Base-by-base conservation (phyloP, 78 protist genomes). In the Creolimax fragrantissima region DNA sequence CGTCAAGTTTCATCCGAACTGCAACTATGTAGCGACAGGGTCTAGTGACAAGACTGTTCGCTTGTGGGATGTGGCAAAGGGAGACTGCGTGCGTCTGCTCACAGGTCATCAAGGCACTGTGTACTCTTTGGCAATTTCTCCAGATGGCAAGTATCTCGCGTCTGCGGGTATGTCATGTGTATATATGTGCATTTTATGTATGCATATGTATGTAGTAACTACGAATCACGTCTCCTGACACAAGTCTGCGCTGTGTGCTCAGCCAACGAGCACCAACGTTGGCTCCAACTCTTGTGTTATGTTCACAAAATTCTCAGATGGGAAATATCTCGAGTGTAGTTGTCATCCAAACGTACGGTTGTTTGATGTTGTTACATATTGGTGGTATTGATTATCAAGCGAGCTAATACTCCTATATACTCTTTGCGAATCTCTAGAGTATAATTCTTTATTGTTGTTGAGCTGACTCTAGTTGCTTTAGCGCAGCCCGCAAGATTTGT, bases 1-100 rank as follows among this genome's bases (percentile, higher is more conserved):
- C 47, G 98, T 97, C 4, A 41, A 35, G 41, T 97, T 97, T 93
- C 99, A 97, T 47, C 99, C 99, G 42, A 97, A 97, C 89, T 74
- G 89, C 45, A 95, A 95, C 92, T 97, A 97, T 44, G 6, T 97
- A 0, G 97, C 96, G 6, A 97, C 98, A 5, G 98, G 97, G 45
- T 92, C 95, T 4, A 84, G 93, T 42, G 98, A 97, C 83, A 88
- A 90, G n/a, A 58, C 95, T 6, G 3, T 35, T 3, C 91, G 95
- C 36, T 81, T 93, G 81, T 93, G 93, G 93, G 95, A 91, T 42
- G 74, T 90, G n/a, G n/a, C 35, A 66, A 58, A 92, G 3, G 97
- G 96, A 36, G 89, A 92, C n/a, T 96, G 97, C 88, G 97, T 95
- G 42, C 93, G 98, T 43, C 83, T 97, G 24, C 92, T 95, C 89